These are phyloP conservation scores for Diplodia corticola DNA, from an alignment of 2,329 filamentous ascomycete species.

Conservation along the genomic window DNA sequence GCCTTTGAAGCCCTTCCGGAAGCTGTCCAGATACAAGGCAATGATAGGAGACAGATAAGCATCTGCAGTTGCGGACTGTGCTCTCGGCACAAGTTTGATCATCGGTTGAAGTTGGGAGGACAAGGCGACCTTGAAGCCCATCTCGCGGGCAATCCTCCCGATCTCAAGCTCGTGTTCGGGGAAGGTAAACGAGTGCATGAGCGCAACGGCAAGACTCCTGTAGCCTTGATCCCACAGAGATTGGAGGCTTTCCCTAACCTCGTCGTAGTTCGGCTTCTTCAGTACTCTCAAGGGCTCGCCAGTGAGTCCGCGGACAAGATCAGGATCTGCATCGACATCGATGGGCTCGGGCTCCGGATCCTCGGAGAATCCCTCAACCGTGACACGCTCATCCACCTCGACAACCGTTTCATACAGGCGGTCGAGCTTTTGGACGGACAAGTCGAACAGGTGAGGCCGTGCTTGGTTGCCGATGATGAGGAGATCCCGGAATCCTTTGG, in stretches of 20 bases:
- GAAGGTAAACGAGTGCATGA: slow-evolving; percentile 38
- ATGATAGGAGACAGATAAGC: slow-evolving; percentile 34
- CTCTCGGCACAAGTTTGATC: slow-evolving; percentile 32
- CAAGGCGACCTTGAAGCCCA: slow-evolving; percentile 36
- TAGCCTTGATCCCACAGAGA: slow-evolving; percentile 57
- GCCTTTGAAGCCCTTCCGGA: slow-evolving; percentile 32
- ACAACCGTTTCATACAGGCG: slow-evolving; percentile 28
- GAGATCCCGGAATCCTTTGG: slow-evolving; percentile 64
- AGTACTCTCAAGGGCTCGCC: slow-evolving; percentile 48
- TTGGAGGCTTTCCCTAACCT: slow-evolving; percentile 29
- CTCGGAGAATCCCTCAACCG: slow-evolving; percentile 30
- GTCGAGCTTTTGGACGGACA: slow-evolving; percentile 29
- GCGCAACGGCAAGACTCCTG: slow-evolving; percentile 39
- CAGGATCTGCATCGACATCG: slow-evolving; percentile 18
- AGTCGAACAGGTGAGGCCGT: slow-evolving; percentile 31
- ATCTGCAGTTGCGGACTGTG: slow-evolving; percentile 32
- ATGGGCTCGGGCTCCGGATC: slow-evolving; percentile 25
- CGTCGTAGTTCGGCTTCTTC: slow-evolving; percentile 52
- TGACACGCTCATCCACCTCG: slow-evolving; percentile 33
- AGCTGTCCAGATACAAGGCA: slow-evolving; percentile 30
- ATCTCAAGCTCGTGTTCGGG: slow-evolving; percentile 33
- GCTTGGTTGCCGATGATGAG: slow-evolving; percentile 31
- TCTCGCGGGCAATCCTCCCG: slow-evolving; percentile 32
- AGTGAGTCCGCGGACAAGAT: slow-evolving; percentile 35
- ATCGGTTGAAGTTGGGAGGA: slow-evolving; percentile 30